Base-by-base conservation (phyloP, 495 filamentous ascomycete species). In the Symbiotaphrina buchneri region DNA sequence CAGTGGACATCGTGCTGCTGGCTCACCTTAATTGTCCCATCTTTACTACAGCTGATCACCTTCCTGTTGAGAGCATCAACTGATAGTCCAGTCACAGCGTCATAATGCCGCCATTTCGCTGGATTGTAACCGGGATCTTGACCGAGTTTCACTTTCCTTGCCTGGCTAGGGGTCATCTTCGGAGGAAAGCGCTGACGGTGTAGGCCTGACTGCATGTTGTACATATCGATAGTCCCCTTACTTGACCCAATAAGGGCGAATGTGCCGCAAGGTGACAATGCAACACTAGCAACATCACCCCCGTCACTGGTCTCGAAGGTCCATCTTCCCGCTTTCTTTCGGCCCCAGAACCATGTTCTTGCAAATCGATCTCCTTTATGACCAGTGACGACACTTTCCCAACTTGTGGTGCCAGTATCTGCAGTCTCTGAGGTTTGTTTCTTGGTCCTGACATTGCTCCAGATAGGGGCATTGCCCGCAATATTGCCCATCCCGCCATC, bases 301-400 rank as follows among this genome's bases (percentile, higher is more conserved):
- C 71, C 68, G 55, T 99, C 87, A 18, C 67, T 66, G 1, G 83
- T 93, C 38, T 77, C 71, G 39, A 95, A 83, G 1, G 72, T 71
- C 87, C 87, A 99, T 32, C 87, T 66, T 13, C 87, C 87, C 24
- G 84, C 82, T 39, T 74, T 69, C 44, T 84, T 93, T 38, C 80
- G 70, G 10, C 84, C 84, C 79, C 91, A 93, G 54, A 94, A 94
- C 87, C 87, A 99, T 15, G 84, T 93, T 24, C 87, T 63, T 22
- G 79, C 87, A 41, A 61, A 76, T 28, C 71, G 68, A 40, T 94
- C 85, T 11, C 74, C 68, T 39, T 68, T 66, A 49, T 99, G 87
- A n/a, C 79, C 84, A 7, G 87, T 99, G 1, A 99, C 63, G 10
- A 99, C 68, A 43, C 83, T 93, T 47, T 95, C 90, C 85, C 87